phyloP scores from a whole-genome alignment of 108 stramenopile genomes.

The Stephanodiscus triporus region DNA sequence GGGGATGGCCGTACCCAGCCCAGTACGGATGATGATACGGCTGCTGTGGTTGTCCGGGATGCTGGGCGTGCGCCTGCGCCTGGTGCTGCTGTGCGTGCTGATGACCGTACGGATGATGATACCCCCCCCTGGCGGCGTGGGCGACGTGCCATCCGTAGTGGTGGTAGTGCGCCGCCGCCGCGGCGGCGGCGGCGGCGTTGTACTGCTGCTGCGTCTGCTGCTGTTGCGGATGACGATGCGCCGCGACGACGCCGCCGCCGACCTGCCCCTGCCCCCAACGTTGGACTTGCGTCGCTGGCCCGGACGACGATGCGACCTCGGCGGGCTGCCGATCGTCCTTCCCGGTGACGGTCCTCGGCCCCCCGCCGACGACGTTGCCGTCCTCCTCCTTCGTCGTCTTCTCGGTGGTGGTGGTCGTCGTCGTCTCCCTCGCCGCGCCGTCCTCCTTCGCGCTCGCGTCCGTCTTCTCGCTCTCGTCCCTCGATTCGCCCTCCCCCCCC shows the following conservation, averaged over 20 bases:
- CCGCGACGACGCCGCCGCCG: background rate
- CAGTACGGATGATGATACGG: background rate
- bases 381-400: too few species aligned
- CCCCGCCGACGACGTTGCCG: too few species aligned
- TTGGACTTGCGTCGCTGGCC: background rate
- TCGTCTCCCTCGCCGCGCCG: too few species aligned
- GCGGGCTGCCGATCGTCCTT: too few species aligned
- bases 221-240: background rate
- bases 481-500: too few species aligned
- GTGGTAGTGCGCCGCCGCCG: background rate
- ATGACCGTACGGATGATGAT: background rate
- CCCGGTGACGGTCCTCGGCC: too few species aligned
- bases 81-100: too few species aligned
- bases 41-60: too few species aligned
- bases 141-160: slow-evolving; percentile 1
- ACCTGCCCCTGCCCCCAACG: background rate
- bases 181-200: background rate
- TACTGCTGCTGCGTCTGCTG: background rate
- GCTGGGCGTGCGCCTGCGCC: too few species aligned
- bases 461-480: too few species aligned
- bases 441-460: too few species aligned
- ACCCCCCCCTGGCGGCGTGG: background rate
- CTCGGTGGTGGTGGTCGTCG: too few species aligned
- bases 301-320: background rate
- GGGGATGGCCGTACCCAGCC: background rate